Base-by-base conservation (phyloP, 495 filamentous ascomycete species). In the Annulohypoxylon bovei region DNA sequence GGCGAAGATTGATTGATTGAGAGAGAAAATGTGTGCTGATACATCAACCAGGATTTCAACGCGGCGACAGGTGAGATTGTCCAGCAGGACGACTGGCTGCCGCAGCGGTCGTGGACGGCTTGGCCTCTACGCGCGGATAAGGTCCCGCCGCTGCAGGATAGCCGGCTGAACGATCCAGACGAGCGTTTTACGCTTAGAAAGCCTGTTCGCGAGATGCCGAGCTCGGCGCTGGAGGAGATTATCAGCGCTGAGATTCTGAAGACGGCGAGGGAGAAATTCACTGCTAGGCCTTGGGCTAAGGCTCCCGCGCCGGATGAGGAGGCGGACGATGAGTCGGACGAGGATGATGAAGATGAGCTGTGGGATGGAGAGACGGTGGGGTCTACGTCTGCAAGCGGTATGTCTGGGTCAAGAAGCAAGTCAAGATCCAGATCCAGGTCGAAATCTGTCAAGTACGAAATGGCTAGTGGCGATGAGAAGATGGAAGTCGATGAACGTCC, bases 71-170 rank as follows among this genome's bases (percentile, higher is more conserved):
- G 72, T 2, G 62, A 68, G 9, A 55, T 27, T n/a, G 68, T 76
- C 33, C 53, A 65, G 39, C 64, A 66, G 6, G 50, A 62, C 37
- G 70, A 61, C n/a, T 87, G 83, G 78, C 58, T 69, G 14, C 84
- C 87, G 16, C 82, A 81, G 5, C 86, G 82, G 60, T 20, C 53
- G 30, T 96, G 93, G 93, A 90, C 90, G 2, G 90, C 92, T 1
- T 97, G 93, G 93, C 93, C 93, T 18, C 69, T 94, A 78, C 77
- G 77, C 14, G 81, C 84, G 20, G 74, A 81, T 9, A 78, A 82
- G 6, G 91, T 94, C 16, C 90, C 91, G 3, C 82, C 84, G n/a
- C 75, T 80, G 8, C 81, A 81, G 27, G 62, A 80, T 32, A 49
- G 20, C 11, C 11, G 47, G 16, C 71, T 75, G 8, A 74, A 82